Conservation (phyloP, 805 yeast species). For the Saccharomyces mikatae region DNA sequence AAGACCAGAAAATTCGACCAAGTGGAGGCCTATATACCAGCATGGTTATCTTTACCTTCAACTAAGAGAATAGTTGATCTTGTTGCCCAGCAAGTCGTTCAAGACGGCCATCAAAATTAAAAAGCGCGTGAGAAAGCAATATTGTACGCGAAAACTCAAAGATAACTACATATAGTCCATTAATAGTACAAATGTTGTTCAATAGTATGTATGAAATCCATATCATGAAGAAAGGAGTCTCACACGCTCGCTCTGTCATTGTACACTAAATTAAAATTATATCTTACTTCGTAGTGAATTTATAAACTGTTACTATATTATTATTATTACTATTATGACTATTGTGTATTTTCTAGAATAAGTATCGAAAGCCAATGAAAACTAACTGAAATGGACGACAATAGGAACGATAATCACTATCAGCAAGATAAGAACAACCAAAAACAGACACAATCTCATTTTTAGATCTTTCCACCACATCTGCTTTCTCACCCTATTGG, state of each 20-base stretch:
- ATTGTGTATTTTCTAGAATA: not conserved
- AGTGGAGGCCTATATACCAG: constrained; percentile 88
- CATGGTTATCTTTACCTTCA: constrained; percentile 83
- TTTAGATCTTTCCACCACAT: constrained; percentile 99
- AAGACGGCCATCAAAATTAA: constrained; percentile 32
- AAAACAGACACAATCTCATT: constrained; percentile 84
- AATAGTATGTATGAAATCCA: not conserved
- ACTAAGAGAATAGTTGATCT: constrained; percentile 84
- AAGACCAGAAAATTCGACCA: constrained; percentile 70
- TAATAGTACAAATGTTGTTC: not conserved
- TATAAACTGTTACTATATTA: not conserved
- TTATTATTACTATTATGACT: not conserved
- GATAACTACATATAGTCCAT: not conserved
- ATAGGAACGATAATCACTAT: constrained; percentile 89
- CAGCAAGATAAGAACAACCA: constrained; percentile 69
- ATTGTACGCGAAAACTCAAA: not conserved
- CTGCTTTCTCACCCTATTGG: constrained; percentile 93
- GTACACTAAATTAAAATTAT: not conserved
- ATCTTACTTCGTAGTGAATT: not conserved
- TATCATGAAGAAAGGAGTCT: not conserved
- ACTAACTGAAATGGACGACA: constrained; percentile 69
- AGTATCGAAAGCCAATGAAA: not conserved
- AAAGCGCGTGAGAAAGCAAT: not conserved
- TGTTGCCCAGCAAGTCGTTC: constrained; percentile 74
- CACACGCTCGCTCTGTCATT: not conserved